Conservation (phyloP, 257 asterid species). For the Mentha longifolia region DNA sequence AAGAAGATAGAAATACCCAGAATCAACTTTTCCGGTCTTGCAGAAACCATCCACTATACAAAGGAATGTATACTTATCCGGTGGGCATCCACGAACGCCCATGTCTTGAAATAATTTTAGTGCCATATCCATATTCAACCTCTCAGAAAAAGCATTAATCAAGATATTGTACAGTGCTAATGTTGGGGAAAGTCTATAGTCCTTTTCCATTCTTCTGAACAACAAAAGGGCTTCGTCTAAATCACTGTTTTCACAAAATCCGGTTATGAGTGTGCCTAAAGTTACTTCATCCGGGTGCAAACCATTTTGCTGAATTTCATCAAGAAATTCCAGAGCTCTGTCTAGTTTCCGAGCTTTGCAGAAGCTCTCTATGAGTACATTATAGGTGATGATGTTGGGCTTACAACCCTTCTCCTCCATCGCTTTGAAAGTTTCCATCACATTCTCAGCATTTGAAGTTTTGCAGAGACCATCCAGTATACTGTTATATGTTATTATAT, state of each 20-base stretch:
- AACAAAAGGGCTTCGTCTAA: conserved; percentile 62
- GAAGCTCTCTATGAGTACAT: conserved; percentile 79
- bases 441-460: conserved; percentile 64
- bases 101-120: conserved; percentile 63
- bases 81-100: conserved; percentile 49
- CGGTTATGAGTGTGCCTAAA: conserved; percentile 77
- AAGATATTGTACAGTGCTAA: conserved; percentile 70
- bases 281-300: conserved; percentile 69
- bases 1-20: conserved; percentile 59
- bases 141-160: conserved; percentile 66
- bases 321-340: conserved; percentile 63
- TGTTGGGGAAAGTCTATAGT: conserved; percentile 58
- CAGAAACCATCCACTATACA: conserved; percentile 88
- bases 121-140: conserved; percentile 61
- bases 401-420: conserved; percentile 79
- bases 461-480: conserved; percentile 87
- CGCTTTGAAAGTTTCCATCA: conserved; percentile 69
- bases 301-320: conserved; percentile 65
- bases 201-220: conserved; percentile 63
- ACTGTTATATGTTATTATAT: conserved; percentile 80
- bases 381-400: conserved; percentile 80
- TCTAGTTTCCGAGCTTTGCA: conserved; percentile 70
- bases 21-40: conserved; percentile 66
- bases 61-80: conserved; percentile 72
- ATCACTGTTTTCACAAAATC: conserved; percentile 71